phyloP scores from a whole-genome alignment of 164 flowering plant genomes.

The Houttuynia cordata region DNA sequence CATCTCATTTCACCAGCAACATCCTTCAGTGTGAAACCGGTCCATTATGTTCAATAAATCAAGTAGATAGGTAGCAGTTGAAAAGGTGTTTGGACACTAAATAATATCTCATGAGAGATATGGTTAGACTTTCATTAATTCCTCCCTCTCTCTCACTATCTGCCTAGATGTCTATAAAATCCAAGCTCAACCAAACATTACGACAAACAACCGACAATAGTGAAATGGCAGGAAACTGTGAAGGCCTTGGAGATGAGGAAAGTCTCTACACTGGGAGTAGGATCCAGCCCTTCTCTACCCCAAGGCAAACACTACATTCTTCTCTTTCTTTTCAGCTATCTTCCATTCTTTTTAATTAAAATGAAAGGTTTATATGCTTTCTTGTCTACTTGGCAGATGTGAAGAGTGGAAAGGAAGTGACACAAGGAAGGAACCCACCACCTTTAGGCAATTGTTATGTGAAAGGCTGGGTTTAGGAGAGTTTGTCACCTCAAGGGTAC shows the following conservation, averaged over 20 bases:
- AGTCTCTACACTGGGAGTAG: constrained; percentile 12
- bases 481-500: constrained; percentile 24
- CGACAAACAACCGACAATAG: not conserved
- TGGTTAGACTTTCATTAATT: not conserved
- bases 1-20: not conserved
- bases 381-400: constrained; percentile 14
- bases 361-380: not conserved
- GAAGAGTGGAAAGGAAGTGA: constrained; percentile 15
- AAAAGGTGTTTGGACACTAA: not conserved
- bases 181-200: not conserved
- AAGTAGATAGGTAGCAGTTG: not conserved
- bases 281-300: constrained; percentile 27
- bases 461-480: constrained; percentile 36
- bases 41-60: not conserved
- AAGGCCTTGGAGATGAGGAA: constrained; percentile 22
- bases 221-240: constrained; percentile 21
- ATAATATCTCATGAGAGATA: not conserved
- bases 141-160: not conserved
- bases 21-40: not conserved
- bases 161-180: not conserved
- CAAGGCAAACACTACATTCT: constrained; percentile 11
- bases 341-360: not conserved
- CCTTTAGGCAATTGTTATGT: constrained; percentile 7
- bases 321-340: not conserved
- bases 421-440: constrained; percentile 4